A percentile compares a stretch with the other conserved stretches of the same genome.
Conservation (phyloP, 2,329 filamentous ascomycete species). For the Fusarium pseudoanthophilum region DNA sequence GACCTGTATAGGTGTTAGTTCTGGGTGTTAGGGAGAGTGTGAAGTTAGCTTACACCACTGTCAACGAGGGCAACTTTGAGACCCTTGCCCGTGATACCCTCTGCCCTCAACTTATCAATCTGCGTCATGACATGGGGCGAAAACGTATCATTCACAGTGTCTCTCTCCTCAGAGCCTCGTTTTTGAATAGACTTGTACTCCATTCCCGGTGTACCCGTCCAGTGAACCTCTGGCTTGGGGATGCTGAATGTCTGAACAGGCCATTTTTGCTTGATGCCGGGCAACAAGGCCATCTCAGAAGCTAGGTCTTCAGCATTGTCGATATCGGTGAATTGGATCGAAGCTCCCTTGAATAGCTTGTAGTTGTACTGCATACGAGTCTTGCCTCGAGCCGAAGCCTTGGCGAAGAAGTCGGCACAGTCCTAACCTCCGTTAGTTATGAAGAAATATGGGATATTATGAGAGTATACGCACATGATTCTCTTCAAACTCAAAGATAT, state of each 20-base stretch:
- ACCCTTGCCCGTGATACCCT: slow-evolving; percentile 61
- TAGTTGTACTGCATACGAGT: slow-evolving; percentile 61
- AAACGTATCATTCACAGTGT: slow-evolving; percentile 51
- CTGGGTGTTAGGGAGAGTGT: accelerated
- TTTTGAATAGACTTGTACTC: slow-evolving; percentile 34
- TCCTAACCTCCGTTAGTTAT: slow-evolving; percentile 15
- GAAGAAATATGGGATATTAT: accelerated
- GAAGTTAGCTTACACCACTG: slow-evolving; percentile 58
- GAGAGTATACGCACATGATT: slow-evolving; percentile 52
- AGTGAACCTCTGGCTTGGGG: slow-evolving; percentile 55
- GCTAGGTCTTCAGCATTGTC: slow-evolving; percentile 57
- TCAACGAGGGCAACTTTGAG: slow-evolving; percentile 66
- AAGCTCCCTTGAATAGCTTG: slow-evolving; percentile 64
- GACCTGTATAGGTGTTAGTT: slow-evolving; percentile 50
- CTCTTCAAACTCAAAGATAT: slow-evolving; percentile 65
- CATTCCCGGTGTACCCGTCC: slow-evolving; percentile 51
- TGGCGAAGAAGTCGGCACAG: slow-evolving; percentile 30
- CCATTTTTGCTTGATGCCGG: slow-evolving; percentile 61
- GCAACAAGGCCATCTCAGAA: slow-evolving; percentile 53
- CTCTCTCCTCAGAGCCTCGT: slow-evolving; percentile 26
- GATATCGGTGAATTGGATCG: slow-evolving; percentile 62
- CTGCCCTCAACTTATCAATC: slow-evolving; percentile 62
- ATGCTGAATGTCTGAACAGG: slow-evolving; percentile 58
- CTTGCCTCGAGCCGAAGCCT: slow-evolving; percentile 50
- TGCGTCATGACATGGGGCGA: slow-evolving; percentile 67